Base-by-base conservation (phyloP, 345 rosid genomes). In the Cardamine chenopodiifolia region DNA sequence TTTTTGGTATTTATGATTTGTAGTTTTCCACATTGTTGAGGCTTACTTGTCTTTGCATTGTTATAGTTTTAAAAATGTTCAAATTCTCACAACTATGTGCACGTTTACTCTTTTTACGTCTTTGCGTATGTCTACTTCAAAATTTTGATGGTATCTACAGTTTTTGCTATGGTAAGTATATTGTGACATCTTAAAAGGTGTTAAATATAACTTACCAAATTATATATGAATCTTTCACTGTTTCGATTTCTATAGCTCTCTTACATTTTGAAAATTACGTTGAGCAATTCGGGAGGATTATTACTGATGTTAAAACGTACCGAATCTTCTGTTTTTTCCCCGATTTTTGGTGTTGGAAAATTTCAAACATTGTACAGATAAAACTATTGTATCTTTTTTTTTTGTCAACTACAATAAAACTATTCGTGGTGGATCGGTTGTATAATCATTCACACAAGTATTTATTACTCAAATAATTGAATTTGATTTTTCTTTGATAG, bases 1-100 rank as follows among this genome's bases (percentile, higher is more conserved):
- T 86, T 83, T 29, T 89, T 55, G 95, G 84, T 60, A 53, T 87
- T 31, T 80, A 79, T 62, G 61, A 83, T 80, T 68, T 84, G 71
- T 75, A 83, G 62, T 39, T 71, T 48, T 61, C 69, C 26, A 44
- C 64, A 26, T 40, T 62, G 31, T 57, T 44, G 26, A 31, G 15
- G 45, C 58, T 37, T 66, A 3, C 7, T 45, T 19, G 23, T 66
- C 40, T 56, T 47, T 57, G 71, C 40, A 8, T 47, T 50, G 50
- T 42, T 53, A 63, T 20, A 14, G 32, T 31, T 32, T 25, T 53
- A 6, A 40, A 8, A 18, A 53, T 28, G 8, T 17, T 53, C 34
- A 62, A 22, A 13, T 62, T 52, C n/a, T 62, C 62, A 18, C 22
- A 34, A 28, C 23, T 50, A 35, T 35, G 59, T 72, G 69, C 29